Evolutionary conservation across 192 early-diverging fungal genomes (phyloP), one percentile per base, ranked within the genome.

Genomic region (Funneliformis geosporum): DNA sequence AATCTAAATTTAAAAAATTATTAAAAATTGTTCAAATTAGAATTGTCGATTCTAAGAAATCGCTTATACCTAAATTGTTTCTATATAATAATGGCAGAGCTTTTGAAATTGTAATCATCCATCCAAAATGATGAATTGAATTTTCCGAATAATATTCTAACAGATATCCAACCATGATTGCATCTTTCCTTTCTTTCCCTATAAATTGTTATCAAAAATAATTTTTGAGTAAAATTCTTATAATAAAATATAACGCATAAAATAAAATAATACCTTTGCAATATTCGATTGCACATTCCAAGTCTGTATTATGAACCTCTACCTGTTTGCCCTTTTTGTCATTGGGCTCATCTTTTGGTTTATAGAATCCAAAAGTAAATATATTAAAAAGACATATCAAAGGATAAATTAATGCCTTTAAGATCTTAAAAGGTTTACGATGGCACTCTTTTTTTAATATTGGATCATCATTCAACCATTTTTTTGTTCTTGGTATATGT

Each of bases 111-210:
- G 62, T 64, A 8, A 25, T 16, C 62, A 64, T 64, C 62, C 62
- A 64, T 11, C 62, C 62, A 28, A 64, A 11, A 25, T 64, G 62
- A 27, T 64, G 9, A 8, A 64, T 14, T 28, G 62, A 25, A 64
- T 64, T 64, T 4, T 64, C 27, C 27, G 23, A 23, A 64, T 64
- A 64, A 64, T 64, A 64, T 27, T 64, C 62, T 64, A 64, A 64
- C 5, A 64, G 25, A 64, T 64, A 64, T 11, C 62, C 62, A 64
- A 64, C 62, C 62, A 64, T 64, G 2, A 64, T 18, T 7, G 62
- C 9, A 14, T 64, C 27, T n/a, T 64, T 64, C 12, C 62, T 23
- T 64, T 64, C 62, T 28, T 28, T 28, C 4, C 18, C 62, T 64
- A 55, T 55, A 6, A 55, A 33, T 33, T 33, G 33, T 33, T 33